These are phyloP conservation scores for Annona cherimola DNA, from an alignment of 164 flowering plant species.

Conservation along the genomic window DNA sequence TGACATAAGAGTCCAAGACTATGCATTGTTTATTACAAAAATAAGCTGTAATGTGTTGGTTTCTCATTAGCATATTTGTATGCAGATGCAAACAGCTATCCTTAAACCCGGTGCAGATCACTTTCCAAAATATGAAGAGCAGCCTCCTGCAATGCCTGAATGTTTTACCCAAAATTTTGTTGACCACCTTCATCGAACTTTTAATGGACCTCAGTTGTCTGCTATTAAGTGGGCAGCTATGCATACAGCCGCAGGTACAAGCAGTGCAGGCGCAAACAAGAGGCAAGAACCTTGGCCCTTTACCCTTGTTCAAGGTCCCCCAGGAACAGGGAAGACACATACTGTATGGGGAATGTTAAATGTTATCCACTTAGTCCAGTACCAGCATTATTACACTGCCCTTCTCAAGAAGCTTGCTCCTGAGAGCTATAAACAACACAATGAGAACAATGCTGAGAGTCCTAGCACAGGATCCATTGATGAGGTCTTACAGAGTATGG, in stretches of 20 bases:
- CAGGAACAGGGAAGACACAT: conserved; percentile 98
- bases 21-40: background rate
- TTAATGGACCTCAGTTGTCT: conserved; percentile 83
- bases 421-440: conserved; percentile 75
- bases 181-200: conserved; percentile 64
- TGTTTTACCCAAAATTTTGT: conserved; percentile 87
- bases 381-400: conserved; percentile 88
- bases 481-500: conserved; percentile 92
- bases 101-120: conserved; percentile 87
- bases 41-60: background rate
- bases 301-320: conserved; percentile 97
- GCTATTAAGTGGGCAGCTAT: conserved; percentile 99
- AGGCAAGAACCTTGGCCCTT: conserved; percentile 99
- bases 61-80: background rate
- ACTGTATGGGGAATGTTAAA: conserved; percentile 99
- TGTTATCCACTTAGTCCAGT: conserved; percentile 94
- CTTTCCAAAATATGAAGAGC: conserved; percentile 91
- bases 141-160: conserved; percentile 90
- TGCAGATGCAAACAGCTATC: conserved; percentile 95
- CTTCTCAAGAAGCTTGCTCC: conserved; percentile 90
- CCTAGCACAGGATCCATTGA: conserved; percentile 72
- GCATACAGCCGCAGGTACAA: conserved; percentile 97
- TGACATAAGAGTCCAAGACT: conserved; percentile 11
- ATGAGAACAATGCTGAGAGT: conserved; percentile 53
- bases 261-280: conserved; percentile 47